These are phyloP conservation scores for Thermothelomyces thermophilus DNA, from an alignment of 2,329 filamentous ascomycete species.

Conservation along the genomic window DNA sequence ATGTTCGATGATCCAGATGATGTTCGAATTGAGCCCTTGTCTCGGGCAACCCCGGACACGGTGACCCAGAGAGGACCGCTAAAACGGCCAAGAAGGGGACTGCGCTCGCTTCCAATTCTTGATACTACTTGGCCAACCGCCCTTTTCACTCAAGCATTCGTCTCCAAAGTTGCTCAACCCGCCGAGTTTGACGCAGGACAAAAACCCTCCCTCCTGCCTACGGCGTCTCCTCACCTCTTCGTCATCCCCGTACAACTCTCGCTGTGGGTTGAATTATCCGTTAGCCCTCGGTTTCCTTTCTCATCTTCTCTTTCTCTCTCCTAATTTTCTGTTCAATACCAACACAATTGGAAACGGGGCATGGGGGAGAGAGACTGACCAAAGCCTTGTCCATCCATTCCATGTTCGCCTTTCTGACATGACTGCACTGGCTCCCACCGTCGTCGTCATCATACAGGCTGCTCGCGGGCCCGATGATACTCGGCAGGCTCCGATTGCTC, in stretches of 20 bases:
- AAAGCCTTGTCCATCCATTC: constrained; percentile 23
- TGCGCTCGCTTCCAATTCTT: background rate
- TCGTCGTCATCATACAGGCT: constrained; percentile 6
- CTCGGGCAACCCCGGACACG: no score
- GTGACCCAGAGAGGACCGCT: no score
- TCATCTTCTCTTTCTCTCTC: no score
- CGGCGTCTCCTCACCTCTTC: constrained; percentile 2
- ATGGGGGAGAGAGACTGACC: constrained; percentile 9
- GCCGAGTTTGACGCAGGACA: background rate
- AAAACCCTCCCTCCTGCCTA: background rate
- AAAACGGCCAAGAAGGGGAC: background rate
- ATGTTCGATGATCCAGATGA: no score
- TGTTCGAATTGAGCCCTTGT: no score
- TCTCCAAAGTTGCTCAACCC: background rate
- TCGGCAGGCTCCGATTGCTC: background rate
- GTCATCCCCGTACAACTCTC: constrained; percentile 21
- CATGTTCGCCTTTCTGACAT: constrained; percentile 13
- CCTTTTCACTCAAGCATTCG: background rate
- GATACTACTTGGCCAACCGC: background rate
- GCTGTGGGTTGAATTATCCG: constrained; percentile 2
- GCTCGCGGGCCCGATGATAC: background rate
- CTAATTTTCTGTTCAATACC: no score
- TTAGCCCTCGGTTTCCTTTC: no score
- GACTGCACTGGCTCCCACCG: background rate
- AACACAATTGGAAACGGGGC: background rate